Evolutionary conservation across 225 moss, liverwort and hornwort species (phyloP).

Genomic region (Polytrichum formosum): DNA sequence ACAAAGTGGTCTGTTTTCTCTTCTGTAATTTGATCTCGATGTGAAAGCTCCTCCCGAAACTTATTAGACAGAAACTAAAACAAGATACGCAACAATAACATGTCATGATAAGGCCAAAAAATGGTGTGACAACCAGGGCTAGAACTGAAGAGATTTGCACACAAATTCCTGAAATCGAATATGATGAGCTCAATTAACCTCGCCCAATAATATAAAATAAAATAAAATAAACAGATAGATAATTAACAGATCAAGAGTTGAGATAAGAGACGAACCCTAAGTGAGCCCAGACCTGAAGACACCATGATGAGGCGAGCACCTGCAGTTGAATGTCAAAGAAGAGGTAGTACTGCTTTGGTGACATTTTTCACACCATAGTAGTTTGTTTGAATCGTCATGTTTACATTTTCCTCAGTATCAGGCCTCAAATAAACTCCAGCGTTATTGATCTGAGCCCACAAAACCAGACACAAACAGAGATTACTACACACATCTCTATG

Average conservation of each 20-base stretch:
- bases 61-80: slow-evolving; percentile 13
- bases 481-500: not conserved
- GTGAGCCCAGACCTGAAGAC: slow-evolving; percentile 15
- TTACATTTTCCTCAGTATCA: slow-evolving; percentile 4
- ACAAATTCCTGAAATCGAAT: not conserved
- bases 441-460: slow-evolving; percentile 38
- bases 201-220: no score
- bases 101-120: not conserved
- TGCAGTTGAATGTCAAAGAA: slow-evolving; percentile 35
- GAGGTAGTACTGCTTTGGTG: slow-evolving; percentile 38
- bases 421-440: slow-evolving; percentile 13
- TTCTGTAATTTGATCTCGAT: slow-evolving; percentile 24
- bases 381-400: slow-evolving; percentile 25
- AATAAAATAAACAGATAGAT: no score
- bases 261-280: slow-evolving; percentile 16
- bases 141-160: not conserved
- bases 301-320: slow-evolving; percentile 38
- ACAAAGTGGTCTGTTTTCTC: slow-evolving; percentile 32
- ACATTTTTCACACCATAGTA: slow-evolving; percentile 44
- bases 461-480: not conserved
- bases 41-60: slow-evolving; percentile 14
- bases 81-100: not conserved
- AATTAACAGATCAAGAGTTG: not conserved
- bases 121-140: not conserved
- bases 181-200: not conserved